phyloP scores from a whole-genome alignment of 1,139 yeast genomes.

The Kluyveromyces sp. region DNA sequence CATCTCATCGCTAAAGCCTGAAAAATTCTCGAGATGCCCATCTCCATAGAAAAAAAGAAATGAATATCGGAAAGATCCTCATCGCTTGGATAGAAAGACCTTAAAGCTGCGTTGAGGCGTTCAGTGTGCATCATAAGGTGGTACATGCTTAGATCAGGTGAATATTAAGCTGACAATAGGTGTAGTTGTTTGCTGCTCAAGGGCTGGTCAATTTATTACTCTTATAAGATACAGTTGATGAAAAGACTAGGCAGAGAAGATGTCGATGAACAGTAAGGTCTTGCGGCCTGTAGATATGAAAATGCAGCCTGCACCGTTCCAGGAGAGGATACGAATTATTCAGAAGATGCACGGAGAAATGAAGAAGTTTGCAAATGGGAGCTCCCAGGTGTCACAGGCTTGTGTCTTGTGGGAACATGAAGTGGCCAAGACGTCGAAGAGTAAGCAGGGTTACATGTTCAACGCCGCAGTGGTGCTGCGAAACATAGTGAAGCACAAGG shows the following conservation, averaged over 20 bases:
- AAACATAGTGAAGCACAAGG: conserved; percentile 25
- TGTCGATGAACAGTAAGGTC: conserved; percentile 2
- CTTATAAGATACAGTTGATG: too few species aligned
- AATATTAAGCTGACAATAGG: too few species aligned
- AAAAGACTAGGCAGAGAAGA: background rate
- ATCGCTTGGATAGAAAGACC: too few species aligned
- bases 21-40: background rate
- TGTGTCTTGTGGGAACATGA: conserved; percentile 26
- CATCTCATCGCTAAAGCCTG: conserved; percentile 3
- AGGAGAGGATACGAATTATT: conserved; percentile 27
- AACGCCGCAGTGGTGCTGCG: conserved; percentile 28
- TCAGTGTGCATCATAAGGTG: too few species aligned
- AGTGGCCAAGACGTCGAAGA: conserved; percentile 24
- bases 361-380: conserved; percentile 16
- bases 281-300: conserved; percentile 28
- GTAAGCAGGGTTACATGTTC: conserved; percentile 28
- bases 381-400: conserved; percentile 15
- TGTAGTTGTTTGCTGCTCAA: too few species aligned
- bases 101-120: too few species aligned
- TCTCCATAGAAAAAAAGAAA: background rate
- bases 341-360: conserved; percentile 23
- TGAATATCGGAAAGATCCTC: background rate
- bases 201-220: too few species aligned
- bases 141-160: too few species aligned
- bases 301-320: conserved; percentile 28